Evolutionary conservation across 306 rosid genomes (phyloP).

Genomic region (Lathyrus sativus): DNA sequence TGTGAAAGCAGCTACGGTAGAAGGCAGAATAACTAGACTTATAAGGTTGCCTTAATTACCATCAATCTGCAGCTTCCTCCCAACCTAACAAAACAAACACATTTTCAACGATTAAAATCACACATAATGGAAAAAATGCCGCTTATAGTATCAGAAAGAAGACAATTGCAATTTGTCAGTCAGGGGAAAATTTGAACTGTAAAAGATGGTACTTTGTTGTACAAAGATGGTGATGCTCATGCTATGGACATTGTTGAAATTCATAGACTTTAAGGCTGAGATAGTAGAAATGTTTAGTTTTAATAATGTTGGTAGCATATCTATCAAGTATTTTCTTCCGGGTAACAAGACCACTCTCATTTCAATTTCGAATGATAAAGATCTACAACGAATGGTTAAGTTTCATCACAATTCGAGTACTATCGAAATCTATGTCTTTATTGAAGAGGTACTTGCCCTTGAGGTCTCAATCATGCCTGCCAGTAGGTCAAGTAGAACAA

Average conservation of each 20-base stretch:
- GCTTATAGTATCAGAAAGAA: conserved; percentile 33
- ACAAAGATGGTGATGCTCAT: conserved; percentile 84
- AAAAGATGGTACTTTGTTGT: conserved; percentile 70
- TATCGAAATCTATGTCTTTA: too few relatives aligned
- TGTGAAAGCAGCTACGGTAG: too few relatives aligned
- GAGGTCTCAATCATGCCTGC: too few relatives aligned
- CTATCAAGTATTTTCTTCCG: conserved; percentile 87
- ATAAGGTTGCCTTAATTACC: too few relatives aligned
- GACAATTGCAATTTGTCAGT: conserved; percentile 87
- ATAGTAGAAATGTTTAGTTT: conserved; percentile 78
- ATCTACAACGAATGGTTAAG: too few relatives aligned
- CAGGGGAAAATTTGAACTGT: conserved; percentile 80
- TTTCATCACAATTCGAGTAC: too few relatives aligned
- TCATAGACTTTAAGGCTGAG: conserved; percentile 73
- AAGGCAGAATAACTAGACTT: too few relatives aligned
- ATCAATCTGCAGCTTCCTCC: too few relatives aligned
- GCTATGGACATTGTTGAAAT: conserved; percentile 82
- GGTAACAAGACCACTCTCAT: too few relatives aligned
- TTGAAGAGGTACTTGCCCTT: too few relatives aligned
- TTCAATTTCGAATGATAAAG: too few relatives aligned
- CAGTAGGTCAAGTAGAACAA: too few relatives aligned
- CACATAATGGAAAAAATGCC: not conserved
- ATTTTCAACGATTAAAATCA: not conserved
- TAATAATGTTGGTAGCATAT: conserved; percentile 44
- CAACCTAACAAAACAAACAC: not conserved